A percentile compares a stretch with the other conserved stretches of the same genome.
Conservation (phyloP, 768 basidiomycete genomes). For the Boletus sp. region DNA sequence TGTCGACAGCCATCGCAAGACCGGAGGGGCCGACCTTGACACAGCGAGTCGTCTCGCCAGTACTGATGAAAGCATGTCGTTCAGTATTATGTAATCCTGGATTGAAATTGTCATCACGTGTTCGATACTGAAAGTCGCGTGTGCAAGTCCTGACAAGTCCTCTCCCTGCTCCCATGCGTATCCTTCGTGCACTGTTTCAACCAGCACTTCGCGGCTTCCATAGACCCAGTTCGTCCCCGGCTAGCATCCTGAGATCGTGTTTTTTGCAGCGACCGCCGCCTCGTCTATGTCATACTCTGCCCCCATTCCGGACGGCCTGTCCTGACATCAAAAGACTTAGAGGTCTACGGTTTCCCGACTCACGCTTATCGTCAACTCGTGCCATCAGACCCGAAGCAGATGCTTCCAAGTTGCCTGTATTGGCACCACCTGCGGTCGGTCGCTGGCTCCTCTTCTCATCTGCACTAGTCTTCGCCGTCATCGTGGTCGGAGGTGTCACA, state of each 20-base stretch:
- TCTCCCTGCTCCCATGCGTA: conserved; percentile 12
- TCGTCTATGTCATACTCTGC: conserved; percentile 3
- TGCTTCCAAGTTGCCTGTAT: conserved; percentile 44
- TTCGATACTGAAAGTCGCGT: not conserved
- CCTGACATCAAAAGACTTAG: not conserved
- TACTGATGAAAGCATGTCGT: conserved; percentile 20
- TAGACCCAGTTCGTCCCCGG: not conserved
- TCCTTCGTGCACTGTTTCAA: conserved; percentile 19
- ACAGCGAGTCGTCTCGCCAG: conserved; percentile 35
- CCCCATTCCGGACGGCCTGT: conserved; percentile 2
- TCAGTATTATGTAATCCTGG: not conserved
- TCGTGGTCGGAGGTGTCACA: conserved; percentile 94
- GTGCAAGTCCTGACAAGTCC: no score
- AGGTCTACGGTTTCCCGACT: conserved; percentile 22
- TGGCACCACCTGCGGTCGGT: conserved; percentile 69
- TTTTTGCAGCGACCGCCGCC: not conserved
- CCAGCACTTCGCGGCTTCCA: conserved; percentile 12
- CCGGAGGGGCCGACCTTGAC: conserved; percentile 15
- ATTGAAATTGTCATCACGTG: conserved; percentile 15
- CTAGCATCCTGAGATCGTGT: conserved; percentile 9
- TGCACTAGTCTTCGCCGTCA: conserved; percentile 82
- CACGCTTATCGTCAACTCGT: conserved; percentile 41
- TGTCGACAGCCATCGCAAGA: conserved; percentile 30
- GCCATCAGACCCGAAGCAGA: conserved; percentile 12
- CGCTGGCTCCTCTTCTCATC: conserved; percentile 86